Percentiles rank a stretch among this genome's conserved stretches.
These are phyloP conservation scores for Clathrus columnatus DNA, from an alignment of 768 basidiomycete species.

Conservation along the genomic window DNA sequence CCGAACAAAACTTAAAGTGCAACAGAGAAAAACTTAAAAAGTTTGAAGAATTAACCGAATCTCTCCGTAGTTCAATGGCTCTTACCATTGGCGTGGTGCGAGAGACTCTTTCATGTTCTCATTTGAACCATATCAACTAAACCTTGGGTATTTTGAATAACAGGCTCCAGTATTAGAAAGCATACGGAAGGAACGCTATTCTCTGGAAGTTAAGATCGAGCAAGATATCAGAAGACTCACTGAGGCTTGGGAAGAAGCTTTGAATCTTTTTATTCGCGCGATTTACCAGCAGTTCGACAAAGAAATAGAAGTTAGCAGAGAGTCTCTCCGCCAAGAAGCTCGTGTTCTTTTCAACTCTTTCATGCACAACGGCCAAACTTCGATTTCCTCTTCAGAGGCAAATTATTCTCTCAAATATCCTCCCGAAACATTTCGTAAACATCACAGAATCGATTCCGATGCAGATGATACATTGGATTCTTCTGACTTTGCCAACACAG, in stretches of 20 bases:
- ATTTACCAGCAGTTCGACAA: conserved; percentile 6
- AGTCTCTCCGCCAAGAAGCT: conserved; percentile 1
- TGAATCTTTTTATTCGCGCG: conserved; percentile 5
- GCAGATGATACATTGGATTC: no score
- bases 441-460: no score
- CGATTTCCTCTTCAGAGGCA: no score
- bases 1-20: background rate
- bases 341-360: conserved; percentile 4
- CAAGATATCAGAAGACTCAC: conserved; percentile 2
- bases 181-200: background rate
- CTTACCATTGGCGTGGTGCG: conserved; percentile 4
- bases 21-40: background rate
- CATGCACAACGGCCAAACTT: no score
- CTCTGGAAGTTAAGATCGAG: background rate
- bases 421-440: no score
- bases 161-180: background rate
- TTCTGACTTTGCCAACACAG: background rate
- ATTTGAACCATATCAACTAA: background rate
- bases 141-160: background rate
- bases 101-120: background rate
- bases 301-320: conserved; percentile 2
- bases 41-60: conserved; percentile 1
- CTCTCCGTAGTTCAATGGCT: background rate
- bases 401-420: no score
- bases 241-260: conserved; percentile 2